phyloP scores from a whole-genome alignment of 78 protist species.

The Guillardia theta region DNA sequence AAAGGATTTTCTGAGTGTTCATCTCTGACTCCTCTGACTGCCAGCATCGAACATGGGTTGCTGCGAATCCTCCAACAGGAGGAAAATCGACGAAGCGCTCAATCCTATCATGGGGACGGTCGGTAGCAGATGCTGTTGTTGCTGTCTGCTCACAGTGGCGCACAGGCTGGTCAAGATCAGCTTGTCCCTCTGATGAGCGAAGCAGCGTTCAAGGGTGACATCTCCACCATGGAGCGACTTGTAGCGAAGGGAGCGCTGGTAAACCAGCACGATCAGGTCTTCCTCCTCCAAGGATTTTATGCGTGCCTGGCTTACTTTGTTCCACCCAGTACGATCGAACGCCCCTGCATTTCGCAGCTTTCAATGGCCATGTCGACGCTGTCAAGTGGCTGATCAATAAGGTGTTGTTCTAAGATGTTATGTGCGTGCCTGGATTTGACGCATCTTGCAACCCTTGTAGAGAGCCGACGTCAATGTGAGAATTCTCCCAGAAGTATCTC shows the following conservation, averaged over 20 bases:
- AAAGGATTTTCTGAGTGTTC: too few species aligned
- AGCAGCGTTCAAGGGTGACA: constrained; percentile 9
- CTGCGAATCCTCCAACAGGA: neutral
- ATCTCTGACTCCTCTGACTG: too few species aligned
- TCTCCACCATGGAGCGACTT: neutral
- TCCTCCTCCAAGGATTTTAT: neutral
- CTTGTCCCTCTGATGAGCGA: constrained; percentile 13
- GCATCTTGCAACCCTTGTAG: neutral
- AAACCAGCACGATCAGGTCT: neutral
- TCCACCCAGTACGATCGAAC: neutral
- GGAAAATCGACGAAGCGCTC: neutral
- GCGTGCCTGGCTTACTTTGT: neutral
- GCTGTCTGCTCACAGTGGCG: neutral
- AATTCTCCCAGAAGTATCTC: too few species aligned
- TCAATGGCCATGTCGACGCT: neutral
- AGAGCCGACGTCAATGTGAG: neutral
- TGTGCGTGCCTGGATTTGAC: neutral
- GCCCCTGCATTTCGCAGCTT: neutral
- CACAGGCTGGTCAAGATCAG: neutral
- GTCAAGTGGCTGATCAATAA: neutral
- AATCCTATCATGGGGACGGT: neutral
- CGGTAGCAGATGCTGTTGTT: neutral
- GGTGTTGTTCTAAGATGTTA: neutral
- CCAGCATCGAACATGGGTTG: too few species aligned
- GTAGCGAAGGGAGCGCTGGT: neutral